Evolutionary conservation across 805 yeast species (phyloP).

Genomic region (Ogataea kodamae): DNA sequence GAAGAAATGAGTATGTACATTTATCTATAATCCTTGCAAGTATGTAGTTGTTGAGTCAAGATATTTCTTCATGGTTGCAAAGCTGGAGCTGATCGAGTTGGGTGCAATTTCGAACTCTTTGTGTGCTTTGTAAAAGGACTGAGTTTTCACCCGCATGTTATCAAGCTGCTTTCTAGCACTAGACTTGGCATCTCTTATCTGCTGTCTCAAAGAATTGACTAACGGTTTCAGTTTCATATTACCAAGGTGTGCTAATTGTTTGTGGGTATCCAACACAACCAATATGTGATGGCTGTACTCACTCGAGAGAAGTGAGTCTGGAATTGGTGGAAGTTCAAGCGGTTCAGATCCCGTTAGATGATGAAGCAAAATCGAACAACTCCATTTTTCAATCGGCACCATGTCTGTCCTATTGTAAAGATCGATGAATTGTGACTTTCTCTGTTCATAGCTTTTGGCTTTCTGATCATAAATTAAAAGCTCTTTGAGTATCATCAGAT

Average conservation of each 20-base stretch:
- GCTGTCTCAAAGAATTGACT: conserved; percentile 15
- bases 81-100: conserved; percentile 9
- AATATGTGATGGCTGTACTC: conserved; percentile 25
- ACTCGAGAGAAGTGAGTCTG: conserved; percentile 17
- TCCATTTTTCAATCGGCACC: conserved; percentile 39
- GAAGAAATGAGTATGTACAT: conserved; percentile 14
- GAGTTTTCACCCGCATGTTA: conserved; percentile 4
- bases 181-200: conserved; percentile 17
- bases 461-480: conserved; percentile 35
- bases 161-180: conserved; percentile 12
- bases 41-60: conserved; percentile 15
- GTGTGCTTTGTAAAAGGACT: conserved; percentile 25
- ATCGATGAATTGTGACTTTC: conserved; percentile 13
- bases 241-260: conserved; percentile 18
- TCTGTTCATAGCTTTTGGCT: conserved; percentile 26
- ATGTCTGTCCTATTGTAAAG: conserved; percentile 20
- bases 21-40: conserved; percentile 8
- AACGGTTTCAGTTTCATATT: conserved; percentile 1
- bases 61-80: conserved; percentile 13
- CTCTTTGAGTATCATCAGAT: conserved; percentile 38
- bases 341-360: conserved; percentile 7
- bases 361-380: conserved; percentile 18
- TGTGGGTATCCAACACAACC: conserved; percentile 22
- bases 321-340: conserved; percentile 12
- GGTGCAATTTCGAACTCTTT: conserved; percentile 19